Evolutionary conservation across 1,284 basidiomycete species (phyloP), one percentile per base, ranked within the genome.

Genomic region (Ceratobasidium papillatum): DNA sequence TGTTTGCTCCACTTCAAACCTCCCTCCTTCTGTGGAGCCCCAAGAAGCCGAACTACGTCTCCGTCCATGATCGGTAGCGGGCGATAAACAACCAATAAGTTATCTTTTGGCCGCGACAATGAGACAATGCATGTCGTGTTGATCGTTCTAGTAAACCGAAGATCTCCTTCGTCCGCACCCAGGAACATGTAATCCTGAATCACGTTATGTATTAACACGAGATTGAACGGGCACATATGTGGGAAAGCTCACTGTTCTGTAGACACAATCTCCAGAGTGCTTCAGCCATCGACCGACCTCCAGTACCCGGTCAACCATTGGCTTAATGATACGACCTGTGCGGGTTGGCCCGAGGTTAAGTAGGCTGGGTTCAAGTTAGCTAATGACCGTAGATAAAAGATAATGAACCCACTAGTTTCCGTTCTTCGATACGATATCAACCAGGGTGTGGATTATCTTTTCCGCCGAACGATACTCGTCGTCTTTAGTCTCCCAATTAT

Each of bases 391-490:
- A 27, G 22, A 27, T 3, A n/a, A 43, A 19, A 3, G 25, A 51
- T 32, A 0, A 4, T 38, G 34, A 4, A 77, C 84, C 78, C 75
- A 86, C 85, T 83, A 87, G 78, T 88, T 88, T 11, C 87, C 87
- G 73, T 87, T 86, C 81, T 88, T 88, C 41, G 86, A 86, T 27
- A 85, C 85, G 74, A 89, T 85, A 76, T 89, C 87, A 17, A 88
- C 83, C 58, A 89, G 78, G 0, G 83, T 86, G 68, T 86, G 86
- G 3, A 89, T 80, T 45, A 89, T 85, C 7, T 83, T 83, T 1
- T 84, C 82, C 0, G 83, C 84, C 74, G 84, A 85, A 81, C 85
- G 87, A 77, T 88, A 88, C 74, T 86, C 80, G n/a, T 80, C 80
- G 3, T 82, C 80, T 63, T 82, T 79, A 32, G 88, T 87, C 19